Conservation (phyloP, 2,329 filamentous ascomycete genomes). For the Neofusicoccum laricinum region DNA sequence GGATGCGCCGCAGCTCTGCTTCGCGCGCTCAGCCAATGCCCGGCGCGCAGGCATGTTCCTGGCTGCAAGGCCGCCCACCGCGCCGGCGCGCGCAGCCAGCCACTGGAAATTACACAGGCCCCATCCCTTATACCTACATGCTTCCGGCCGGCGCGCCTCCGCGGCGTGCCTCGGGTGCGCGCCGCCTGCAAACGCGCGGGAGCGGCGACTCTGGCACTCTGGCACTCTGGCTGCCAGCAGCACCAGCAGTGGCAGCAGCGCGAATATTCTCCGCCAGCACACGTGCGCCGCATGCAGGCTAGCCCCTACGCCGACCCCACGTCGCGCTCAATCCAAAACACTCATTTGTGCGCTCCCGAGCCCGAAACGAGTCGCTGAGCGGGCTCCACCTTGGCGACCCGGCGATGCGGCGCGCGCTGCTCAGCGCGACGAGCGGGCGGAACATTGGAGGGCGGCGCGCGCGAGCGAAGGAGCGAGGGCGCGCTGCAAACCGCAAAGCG, state of each 20-base stretch:
- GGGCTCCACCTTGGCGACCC: conserved; percentile 4
- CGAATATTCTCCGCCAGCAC: neutral
- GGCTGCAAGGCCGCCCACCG: conserved; percentile 10
- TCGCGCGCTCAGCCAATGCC: conserved; percentile 1
- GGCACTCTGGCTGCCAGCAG: neutral
- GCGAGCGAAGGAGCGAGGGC: neutral
- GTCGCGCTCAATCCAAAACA: conserved; percentile 10
- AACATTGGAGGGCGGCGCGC: neutral
- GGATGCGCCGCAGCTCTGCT: conserved; percentile 9
- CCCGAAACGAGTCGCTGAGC: conserved; percentile 2
- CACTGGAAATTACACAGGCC: conserved; percentile 12
- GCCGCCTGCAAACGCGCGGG: neutral
- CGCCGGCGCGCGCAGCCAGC: conserved; percentile 5
- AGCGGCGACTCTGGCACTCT: neutral
- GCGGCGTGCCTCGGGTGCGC: neutral
- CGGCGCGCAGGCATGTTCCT: conserved; percentile 12
- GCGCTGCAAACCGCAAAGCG: neutral
- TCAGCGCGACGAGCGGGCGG: neutral
- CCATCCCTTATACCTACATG: conserved; percentile 10
- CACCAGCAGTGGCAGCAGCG: no score
- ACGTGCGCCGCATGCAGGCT: neutral
- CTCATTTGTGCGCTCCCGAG: neutral
- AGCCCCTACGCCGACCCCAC: neutral
- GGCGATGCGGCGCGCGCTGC: neutral
- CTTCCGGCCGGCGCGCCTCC: neutral